Evolutionary conservation across 805 yeast species (phyloP).

Genomic region (Ogataea zsoltii): DNA sequence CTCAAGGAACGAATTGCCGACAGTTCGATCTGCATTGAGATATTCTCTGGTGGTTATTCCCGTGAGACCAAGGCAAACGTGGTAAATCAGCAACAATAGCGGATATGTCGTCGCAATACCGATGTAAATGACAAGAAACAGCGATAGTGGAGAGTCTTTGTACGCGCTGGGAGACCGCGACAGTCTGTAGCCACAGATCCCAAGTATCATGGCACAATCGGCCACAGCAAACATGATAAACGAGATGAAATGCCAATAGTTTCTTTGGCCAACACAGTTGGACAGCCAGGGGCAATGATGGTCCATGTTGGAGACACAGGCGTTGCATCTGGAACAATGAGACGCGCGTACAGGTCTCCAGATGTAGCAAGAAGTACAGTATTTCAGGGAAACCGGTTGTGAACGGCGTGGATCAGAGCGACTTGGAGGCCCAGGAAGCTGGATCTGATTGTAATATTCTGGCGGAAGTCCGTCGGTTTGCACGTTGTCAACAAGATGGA

Average conservation of each 20-base stretch:
- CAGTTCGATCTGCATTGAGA: slow-evolving; percentile 44
- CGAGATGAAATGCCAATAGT: slow-evolving; percentile 59
- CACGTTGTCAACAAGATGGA: slow-evolving; percentile 52
- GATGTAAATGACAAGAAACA: slow-evolving; percentile 55
- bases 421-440: slow-evolving; percentile 44
- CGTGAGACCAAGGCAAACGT: slow-evolving; percentile 51
- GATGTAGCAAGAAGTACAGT: slow-evolving; percentile 59
- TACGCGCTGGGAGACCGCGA: slow-evolving; percentile 21
- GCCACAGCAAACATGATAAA: slow-evolving; percentile 46
- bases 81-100: slow-evolving; percentile 49
- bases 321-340: slow-evolving; percentile 72
- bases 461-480: slow-evolving; percentile 44
- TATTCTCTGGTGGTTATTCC: slow-evolving; percentile 77
- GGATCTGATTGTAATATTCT: slow-evolving; percentile 54
- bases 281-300: slow-evolving; percentile 66
- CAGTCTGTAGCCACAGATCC: slow-evolving; percentile 33
- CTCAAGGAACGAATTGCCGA: slow-evolving; percentile 23
- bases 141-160: slow-evolving; percentile 38
- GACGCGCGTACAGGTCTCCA: slow-evolving; percentile 80
- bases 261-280: slow-evolving; percentile 75
- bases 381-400: slow-evolving; percentile 39
- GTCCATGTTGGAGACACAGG: slow-evolving; percentile 64
- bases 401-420: slow-evolving; percentile 16
- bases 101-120: slow-evolving; percentile 56
- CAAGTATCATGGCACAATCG: slow-evolving; percentile 30